A percentile compares a stretch with the other conserved stretches of the same genome.
Evolutionary conservation across 2,329 filamentous ascomycete genomes (phyloP).

Genomic region (Alternaria sp.): DNA sequence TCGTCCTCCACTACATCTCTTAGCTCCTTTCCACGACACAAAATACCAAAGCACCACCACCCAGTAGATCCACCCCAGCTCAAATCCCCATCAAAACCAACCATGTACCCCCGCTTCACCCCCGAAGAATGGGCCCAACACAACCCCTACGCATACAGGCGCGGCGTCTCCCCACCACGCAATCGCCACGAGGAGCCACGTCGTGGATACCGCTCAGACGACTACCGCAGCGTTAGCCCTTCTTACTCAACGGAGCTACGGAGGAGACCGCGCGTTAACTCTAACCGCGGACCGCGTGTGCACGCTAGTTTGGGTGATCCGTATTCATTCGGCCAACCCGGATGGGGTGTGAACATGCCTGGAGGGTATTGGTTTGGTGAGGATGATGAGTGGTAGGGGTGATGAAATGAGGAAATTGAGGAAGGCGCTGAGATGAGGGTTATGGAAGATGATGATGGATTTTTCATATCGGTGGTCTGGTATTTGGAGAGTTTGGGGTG

Average conservation of each 20-base stretch:
- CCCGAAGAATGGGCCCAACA: background rate
- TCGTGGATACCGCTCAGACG: background rate
- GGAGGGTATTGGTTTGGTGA: background rate
- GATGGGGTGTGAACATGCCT: background rate
- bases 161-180: background rate
- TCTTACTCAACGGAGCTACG: background rate
- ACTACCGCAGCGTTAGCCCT: background rate
- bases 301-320: background rate
- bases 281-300: background rate
- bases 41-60: background rate
- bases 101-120: background rate
- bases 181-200: background rate
- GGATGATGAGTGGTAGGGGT: background rate
- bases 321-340: background rate
- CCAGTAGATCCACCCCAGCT: background rate
- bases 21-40: fast-evolving
- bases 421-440: background rate
- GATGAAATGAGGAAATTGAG: background rate
- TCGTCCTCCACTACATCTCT: background rate
- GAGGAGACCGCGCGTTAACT: background rate
- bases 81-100: background rate
- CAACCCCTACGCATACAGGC: background rate
- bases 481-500: background rate
- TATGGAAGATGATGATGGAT: background rate
- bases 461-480: background rate